phyloP scores from a whole-genome alignment of 2,329 filamentous ascomycete genomes.

The Beauveria caledonica region DNA sequence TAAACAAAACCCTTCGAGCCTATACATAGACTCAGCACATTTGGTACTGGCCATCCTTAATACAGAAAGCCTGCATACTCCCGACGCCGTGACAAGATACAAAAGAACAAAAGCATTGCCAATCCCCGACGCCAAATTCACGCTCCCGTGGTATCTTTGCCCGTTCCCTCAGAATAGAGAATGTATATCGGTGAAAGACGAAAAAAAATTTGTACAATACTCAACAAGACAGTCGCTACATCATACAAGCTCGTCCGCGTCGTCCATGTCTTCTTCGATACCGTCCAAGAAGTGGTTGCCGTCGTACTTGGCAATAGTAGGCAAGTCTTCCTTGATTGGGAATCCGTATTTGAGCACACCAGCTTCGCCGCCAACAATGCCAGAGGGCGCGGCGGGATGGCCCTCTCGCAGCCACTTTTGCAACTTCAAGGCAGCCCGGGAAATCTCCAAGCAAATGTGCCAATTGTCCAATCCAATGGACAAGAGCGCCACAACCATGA shows the following conservation, averaged over 20 bases:
- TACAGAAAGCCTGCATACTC: neutral
- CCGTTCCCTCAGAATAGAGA: neutral
- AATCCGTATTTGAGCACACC: conserved; percentile 8
- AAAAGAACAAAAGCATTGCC: neutral
- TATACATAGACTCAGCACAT: neutral
- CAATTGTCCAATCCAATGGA: conserved; percentile 42
- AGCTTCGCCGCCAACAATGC: conserved; percentile 10
- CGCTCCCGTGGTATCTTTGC: neutral
- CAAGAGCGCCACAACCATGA: conserved; percentile 34
- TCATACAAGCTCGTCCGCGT: conserved; percentile 3
- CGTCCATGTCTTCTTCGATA: conserved; percentile 9
- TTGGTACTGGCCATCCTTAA: neutral
- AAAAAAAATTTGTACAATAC: neutral
- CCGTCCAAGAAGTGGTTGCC: conserved; percentile 8
- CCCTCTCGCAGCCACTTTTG: conserved; percentile 34
- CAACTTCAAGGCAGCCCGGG: conserved; percentile 29
- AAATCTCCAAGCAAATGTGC: conserved; percentile 33
- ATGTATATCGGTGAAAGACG: neutral
- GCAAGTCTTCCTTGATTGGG: conserved; percentile 11
- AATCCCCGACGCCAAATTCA: neutral
- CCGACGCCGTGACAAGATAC: neutral
- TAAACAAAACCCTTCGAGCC: too few species aligned
- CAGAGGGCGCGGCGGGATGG: neutral
- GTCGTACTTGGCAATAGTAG: conserved; percentile 7
- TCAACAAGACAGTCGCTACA: neutral